These are phyloP conservation scores for Nakazawaea wickerhamii DNA, from an alignment of 805 yeast genomes.

Conservation along the genomic window DNA sequence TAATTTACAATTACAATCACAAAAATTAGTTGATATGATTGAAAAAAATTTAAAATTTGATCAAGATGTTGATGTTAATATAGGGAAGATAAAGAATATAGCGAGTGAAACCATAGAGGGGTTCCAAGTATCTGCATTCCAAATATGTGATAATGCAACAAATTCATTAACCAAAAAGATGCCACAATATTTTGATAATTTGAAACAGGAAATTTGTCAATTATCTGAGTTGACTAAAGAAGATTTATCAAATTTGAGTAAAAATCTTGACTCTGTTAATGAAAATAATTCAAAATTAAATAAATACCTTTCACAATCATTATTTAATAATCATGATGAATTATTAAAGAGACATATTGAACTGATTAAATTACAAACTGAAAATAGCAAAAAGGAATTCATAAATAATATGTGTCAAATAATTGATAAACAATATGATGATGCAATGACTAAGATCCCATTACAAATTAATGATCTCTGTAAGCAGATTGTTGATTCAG, in stretches of 20 bases:
- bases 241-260: constrained; percentile 16
- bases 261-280: neutral
- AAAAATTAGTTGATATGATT: constrained; percentile 13
- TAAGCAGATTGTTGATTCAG: constrained; percentile 5
- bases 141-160: constrained; percentile 20
- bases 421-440: constrained; percentile 4
- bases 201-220: constrained; percentile 16
- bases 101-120: constrained; percentile 13
- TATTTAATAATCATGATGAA: constrained; percentile 11
- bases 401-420: neutral
- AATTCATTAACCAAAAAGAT: constrained; percentile 18
- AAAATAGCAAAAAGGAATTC: constrained; percentile 10
- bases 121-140: constrained; percentile 18
- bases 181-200: constrained; percentile 18
- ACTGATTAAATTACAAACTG: constrained; percentile 7
- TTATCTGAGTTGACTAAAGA: constrained; percentile 16
- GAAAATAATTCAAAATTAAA: constrained; percentile 7
- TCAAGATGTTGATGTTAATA: neutral
- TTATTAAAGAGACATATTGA: constrained; percentile 9
- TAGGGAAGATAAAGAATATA: constrained; percentile 14
- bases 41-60: neutral
- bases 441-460: constrained; percentile 2
- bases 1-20: constrained; percentile 15
- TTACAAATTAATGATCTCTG: constrained; percentile 1
- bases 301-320: constrained; percentile 7